These are phyloP conservation scores for Endotrypanum monterogeii DNA, from an alignment of 208 protist genomes.

Conservation along the genomic window DNA sequence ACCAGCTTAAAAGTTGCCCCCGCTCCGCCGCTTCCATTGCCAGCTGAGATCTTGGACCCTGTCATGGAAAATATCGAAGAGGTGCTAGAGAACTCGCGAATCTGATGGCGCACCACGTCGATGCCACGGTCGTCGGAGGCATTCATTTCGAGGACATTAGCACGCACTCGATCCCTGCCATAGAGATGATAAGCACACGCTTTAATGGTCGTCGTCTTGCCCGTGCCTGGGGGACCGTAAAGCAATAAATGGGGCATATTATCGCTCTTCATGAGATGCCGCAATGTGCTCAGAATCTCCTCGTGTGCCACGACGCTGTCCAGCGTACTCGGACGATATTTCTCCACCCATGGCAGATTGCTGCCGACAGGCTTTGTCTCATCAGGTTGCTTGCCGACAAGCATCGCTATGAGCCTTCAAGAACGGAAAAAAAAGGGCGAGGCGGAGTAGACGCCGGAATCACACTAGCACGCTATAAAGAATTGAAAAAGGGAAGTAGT, in stretches of 20 bases:
- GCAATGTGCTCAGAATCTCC: slow-evolving; percentile 91
- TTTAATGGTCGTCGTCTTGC: slow-evolving; percentile 91
- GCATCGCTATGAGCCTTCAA: neutral
- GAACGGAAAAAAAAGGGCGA: neutral
- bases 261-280: slow-evolving; percentile 89
- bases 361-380: slow-evolving; percentile 22
- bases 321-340: slow-evolving; percentile 93
- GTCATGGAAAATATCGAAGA: slow-evolving; percentile 92
- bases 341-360: slow-evolving; percentile 94
- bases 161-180: slow-evolving; percentile 88
- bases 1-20: slow-evolving; percentile 95
- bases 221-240: slow-evolving; percentile 97
- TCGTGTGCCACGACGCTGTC: slow-evolving; percentile 94
- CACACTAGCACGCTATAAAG: neutral
- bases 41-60: slow-evolving; percentile 2
- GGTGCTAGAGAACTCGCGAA: slow-evolving; percentile 98
- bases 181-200: slow-evolving; percentile 93
- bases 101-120: slow-evolving; percentile 97
- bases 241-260: slow-evolving; percentile 98
- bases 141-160: slow-evolving; percentile 97
- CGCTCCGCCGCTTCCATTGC: neutral
- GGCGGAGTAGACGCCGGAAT: neutral
- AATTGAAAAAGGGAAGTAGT: neutral
- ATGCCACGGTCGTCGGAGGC: slow-evolving; percentile 99
- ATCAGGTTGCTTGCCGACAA: slow-evolving; percentile 19